Conservation (phyloP, 2,329 filamentous ascomycete genomes). For the Fusarium tupiense region DNA sequence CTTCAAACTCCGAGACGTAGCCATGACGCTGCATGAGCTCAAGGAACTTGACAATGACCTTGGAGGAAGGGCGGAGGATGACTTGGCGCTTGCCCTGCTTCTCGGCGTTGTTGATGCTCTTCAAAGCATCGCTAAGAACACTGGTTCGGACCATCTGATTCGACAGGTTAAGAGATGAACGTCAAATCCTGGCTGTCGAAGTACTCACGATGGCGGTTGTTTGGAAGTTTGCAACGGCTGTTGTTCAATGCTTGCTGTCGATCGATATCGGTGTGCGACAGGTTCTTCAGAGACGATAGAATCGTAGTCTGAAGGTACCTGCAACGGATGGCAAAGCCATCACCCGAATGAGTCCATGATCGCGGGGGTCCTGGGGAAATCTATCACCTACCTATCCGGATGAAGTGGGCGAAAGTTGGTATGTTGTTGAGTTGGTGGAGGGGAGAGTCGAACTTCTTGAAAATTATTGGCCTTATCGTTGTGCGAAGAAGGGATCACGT, state of each 20-base stretch:
- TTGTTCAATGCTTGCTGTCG: not conserved
- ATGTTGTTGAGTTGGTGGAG: not conserved
- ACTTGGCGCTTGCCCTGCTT: not conserved
- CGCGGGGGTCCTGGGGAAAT: not conserved
- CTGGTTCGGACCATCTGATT: not conserved
- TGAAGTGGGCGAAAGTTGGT: not conserved
- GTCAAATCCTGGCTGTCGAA: not conserved
- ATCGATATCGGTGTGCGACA: not conserved
- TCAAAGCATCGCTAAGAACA: not conserved
- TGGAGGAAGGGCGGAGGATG: not conserved
- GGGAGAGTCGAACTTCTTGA: not conserved
- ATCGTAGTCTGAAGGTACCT: not conserved
- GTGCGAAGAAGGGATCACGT: not conserved
- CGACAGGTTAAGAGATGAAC: not conserved
- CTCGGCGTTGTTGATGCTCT: not conserved
- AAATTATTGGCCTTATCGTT: not conserved
- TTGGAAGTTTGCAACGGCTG: not conserved
- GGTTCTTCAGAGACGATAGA: not conserved
- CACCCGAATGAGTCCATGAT: not conserved
- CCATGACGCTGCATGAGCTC: not conserved
- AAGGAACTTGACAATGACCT: not conserved
- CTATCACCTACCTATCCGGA: not conserved
- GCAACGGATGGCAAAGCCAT: not conserved
- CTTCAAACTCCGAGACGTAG: fast-evolving
- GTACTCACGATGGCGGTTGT: not conserved